Evolutionary conservation across 768 basidiomycete species (phyloP).

Genomic region (Mycena galericulata): DNA sequence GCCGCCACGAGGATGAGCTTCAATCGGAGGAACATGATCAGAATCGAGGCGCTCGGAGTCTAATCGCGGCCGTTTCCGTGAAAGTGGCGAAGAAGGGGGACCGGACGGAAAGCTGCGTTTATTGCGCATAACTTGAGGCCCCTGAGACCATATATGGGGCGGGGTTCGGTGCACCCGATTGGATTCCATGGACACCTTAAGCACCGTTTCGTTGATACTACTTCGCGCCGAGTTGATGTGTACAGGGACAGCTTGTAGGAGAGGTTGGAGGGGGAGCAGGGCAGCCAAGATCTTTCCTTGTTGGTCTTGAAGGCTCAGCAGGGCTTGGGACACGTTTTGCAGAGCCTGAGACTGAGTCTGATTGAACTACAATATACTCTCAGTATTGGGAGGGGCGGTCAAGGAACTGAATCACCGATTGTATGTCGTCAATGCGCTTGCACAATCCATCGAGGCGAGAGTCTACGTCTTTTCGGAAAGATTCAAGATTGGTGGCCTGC

Average conservation of each 20-base stretch:
- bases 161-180: constrained; percentile 15
- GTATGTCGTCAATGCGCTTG: constrained; percentile 68
- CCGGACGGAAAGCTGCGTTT: constrained; percentile 28
- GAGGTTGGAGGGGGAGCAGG: constrained; percentile 69
- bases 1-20: background rate
- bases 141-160: constrained; percentile 14
- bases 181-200: constrained; percentile 29
- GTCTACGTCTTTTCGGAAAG: constrained; percentile 55
- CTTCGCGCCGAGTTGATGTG: constrained; percentile 63
- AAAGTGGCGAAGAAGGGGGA: constrained; percentile 20
- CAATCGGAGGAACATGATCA: background rate
- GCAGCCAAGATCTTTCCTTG: constrained; percentile 66
- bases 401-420: constrained; percentile 52
- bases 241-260: constrained; percentile 68
- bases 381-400: background rate
- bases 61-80: constrained; percentile 27
- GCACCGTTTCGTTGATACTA: constrained; percentile 47
- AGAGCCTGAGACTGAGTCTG: constrained; percentile 59
- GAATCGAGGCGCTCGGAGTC: constrained; percentile 5
- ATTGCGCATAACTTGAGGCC: constrained; percentile 21
- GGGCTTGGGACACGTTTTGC: constrained; percentile 65
- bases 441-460: constrained; percentile 59
- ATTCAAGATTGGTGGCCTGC: constrained; percentile 56
- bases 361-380: constrained; percentile 51
- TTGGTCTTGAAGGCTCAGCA: constrained; percentile 74